Base-by-base conservation (phyloP, 208 protist species). In the Leishmania martiniquensis region DNA sequence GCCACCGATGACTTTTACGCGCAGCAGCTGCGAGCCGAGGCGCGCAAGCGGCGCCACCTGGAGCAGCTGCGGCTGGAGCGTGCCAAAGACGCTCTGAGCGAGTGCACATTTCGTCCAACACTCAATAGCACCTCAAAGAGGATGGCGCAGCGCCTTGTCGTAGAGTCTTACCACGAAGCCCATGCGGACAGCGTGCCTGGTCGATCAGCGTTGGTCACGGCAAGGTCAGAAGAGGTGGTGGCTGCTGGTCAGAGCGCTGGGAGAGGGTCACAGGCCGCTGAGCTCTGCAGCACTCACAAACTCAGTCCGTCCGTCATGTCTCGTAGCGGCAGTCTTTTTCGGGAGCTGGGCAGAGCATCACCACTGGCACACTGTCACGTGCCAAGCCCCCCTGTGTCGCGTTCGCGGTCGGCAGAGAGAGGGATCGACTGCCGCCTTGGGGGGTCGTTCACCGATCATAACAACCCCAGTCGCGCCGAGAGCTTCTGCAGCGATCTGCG, bases 91-190 rank as follows among this genome's bases (percentile, higher is more conserved):
- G 77, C 88, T 44, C 51, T 88, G 49, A 34, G 75, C 20, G 82
- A 81, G 65, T 94, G 86, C 62, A 91, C 86, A 20, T 94, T 94
- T 49, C 80, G 39, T 17, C 89, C 89, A 4, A 77, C 47, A 1
- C 57, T 88, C 39, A 86, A 83, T 32, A 13, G 42, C 12, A 59
- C 73, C 0, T 85, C 86, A 34, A 57, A 60, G 32, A 25, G 52
- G 10, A 84, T 86, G 32, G 68, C 81, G 7, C 75, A 78, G 59
- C 85, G 68, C 34, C n/a, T 80, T 49, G 54, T 69, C 0, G 70
- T 83, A 32, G 69, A 73, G 51, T 65, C 68, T 29, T 57, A 29
- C n/a, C 57, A 65, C 47, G 57, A 47, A 13, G 67, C 34, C 6
- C 20, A 4, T 6, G 22, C 34, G 25, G 29, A 6, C 34, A 60